Percentiles rank a stretch among this genome's conserved stretches.
Evolutionary conservation across 805 yeast species (phyloP).

Genomic region (Schwanniomyces polymorphus): DNA sequence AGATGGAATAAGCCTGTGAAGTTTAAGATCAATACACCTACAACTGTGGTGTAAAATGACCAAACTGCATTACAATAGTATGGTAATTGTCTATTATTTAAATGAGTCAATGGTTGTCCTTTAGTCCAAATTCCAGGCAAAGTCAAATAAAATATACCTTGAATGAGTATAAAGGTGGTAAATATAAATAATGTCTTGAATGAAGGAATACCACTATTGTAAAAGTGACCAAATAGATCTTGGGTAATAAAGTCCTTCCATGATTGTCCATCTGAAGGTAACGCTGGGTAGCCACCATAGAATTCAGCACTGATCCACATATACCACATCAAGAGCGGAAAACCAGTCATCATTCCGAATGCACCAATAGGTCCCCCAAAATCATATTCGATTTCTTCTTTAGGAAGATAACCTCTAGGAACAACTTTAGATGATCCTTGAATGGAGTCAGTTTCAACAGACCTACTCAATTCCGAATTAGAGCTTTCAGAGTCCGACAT

Average conservation of each 20-base stretch:
- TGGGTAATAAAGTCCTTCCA: constrained; percentile 47
- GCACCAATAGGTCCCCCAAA: constrained; percentile 95
- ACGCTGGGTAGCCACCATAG: constrained; percentile 71
- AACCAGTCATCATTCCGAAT: constrained; percentile 85
- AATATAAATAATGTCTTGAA: constrained; percentile 67
- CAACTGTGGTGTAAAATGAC: constrained; percentile 72
- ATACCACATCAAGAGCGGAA: constrained; percentile 92
- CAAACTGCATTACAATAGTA: constrained; percentile 92
- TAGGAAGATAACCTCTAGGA: constrained; percentile 30
- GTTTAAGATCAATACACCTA: constrained; percentile 61
- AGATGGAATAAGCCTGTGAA: constrained; percentile 72
- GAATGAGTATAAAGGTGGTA: constrained; percentile 65
- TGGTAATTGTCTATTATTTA: constrained; percentile 77
- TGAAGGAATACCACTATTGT: constrained; percentile 59
- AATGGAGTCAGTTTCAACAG: neutral
- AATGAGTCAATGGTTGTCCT: constrained; percentile 88
- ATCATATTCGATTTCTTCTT: constrained; percentile 70
- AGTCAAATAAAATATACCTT: constrained; percentile 72
- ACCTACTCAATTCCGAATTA: neutral
- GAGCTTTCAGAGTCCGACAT: neutral
- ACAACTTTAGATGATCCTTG: neutral
- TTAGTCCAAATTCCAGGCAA: constrained; percentile 94
- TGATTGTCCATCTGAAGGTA: constrained; percentile 59
- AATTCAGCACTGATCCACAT: constrained; percentile 91
- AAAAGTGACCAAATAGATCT: constrained; percentile 45